Base-by-base conservation (phyloP, 768 basidiomycete species). In the Lactifluus hygrophoroides region DNA sequence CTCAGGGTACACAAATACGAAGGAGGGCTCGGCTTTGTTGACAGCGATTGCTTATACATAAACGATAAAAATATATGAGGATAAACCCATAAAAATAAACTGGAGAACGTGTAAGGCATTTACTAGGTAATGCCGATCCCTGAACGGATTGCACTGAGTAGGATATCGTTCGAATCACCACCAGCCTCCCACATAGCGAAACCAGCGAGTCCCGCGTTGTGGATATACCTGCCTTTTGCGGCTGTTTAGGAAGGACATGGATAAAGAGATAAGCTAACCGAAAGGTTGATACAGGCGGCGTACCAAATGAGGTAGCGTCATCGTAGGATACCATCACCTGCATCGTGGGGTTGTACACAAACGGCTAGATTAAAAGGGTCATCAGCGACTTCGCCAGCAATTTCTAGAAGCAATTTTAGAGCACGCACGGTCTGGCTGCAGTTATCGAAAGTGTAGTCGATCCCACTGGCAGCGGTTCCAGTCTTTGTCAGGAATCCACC, bases 401-500 rank as follows among this genome's bases (percentile, higher is more conserved):
- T 42, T 21, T 17, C 13, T 5, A 21, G 8, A 8, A 42, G 40
- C 4, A n/a, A n/a, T 2, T 21, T 42, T 16, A 42, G 21, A 19
- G 23, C 27, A 51, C 64, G 43, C 53, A 66, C 65, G 43, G 72
- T 73, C 66, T 71, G 66, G 47, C 68, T 70, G 62, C 72, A 73
- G 10, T 61, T 58, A 56, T 73, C 72, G 58, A 73, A 86, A 10
- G 69, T 60, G 64, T 78, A 77, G 9, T 66, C 64, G 65, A 84
- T 80, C 2, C 78, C 78, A 0, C 65, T 48, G 11, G 78, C 77
- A 14, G 76, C 67, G 6, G 69, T 68, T 8, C 83, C 75, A 51
- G 75, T 63, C 3, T 62, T 16, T 21, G 72, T 75, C 51, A 88
- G 69, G 70, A 81, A 83, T 3, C 83, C 84, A 16, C 67, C 69